phyloP scores from a whole-genome alignment of 306 rosid species.

The Elaeagnus macrophylla region DNA sequence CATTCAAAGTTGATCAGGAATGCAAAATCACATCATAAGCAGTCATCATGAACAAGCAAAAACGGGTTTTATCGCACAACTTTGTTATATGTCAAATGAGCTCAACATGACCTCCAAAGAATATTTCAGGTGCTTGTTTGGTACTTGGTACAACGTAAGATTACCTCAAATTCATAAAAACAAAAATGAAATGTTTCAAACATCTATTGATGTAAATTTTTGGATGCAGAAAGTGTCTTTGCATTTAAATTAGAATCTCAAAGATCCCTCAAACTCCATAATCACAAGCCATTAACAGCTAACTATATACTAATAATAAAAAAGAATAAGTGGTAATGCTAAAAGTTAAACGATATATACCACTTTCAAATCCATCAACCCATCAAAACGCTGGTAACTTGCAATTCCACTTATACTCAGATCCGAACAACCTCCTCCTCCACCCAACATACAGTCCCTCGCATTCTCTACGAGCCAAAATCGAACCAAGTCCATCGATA shows the following conservation, averaged over 20 bases:
- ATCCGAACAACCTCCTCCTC: constrained; percentile 16
- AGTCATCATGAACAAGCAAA: no score
- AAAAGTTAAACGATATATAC: constrained; percentile 8
- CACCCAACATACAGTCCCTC: constrained; percentile 35
- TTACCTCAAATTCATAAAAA: no score
- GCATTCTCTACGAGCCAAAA: constrained; percentile 57
- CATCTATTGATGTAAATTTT: no score
- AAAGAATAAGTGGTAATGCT: background rate
- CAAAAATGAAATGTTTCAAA: no score
- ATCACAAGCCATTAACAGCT: no score
- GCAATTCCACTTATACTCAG: constrained; percentile 30
- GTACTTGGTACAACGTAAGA: no score
- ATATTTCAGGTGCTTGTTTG: no score
- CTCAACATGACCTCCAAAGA: no score
- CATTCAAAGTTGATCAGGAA: background rate
- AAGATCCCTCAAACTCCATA: background rate
- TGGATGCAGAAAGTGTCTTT: no score
- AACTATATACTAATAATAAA: background rate
- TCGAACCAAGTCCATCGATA: constrained; percentile 53
- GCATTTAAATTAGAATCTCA: background rate
- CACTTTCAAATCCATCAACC: constrained; percentile 42
- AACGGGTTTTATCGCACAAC: no score
- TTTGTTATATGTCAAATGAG: no score
- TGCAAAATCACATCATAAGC: background rate
- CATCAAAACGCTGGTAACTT: constrained; percentile 42